Evolutionary conservation across 2,329 filamentous ascomycete species (phyloP).

Genomic region (Fusarium citri): DNA sequence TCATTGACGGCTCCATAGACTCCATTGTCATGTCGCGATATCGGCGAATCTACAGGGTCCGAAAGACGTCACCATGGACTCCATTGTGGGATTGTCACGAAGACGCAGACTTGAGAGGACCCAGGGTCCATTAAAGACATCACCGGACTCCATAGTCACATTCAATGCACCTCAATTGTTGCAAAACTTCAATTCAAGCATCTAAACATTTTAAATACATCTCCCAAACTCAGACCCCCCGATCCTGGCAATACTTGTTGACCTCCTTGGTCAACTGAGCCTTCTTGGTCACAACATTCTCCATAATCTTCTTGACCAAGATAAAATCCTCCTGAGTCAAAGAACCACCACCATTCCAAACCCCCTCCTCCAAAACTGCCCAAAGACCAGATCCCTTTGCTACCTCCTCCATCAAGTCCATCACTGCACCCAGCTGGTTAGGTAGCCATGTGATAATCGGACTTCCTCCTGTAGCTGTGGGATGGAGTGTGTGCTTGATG

Average conservation of each 20-base stretch:
- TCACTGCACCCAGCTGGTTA: conserved; percentile 81
- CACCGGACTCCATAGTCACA: background rate
- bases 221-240: conserved; percentile 53
- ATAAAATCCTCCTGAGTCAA: conserved; percentile 30
- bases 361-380: conserved; percentile 34
- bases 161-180: background rate
- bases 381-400: conserved; percentile 53
- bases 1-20: background rate
- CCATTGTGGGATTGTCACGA: too few species aligned
- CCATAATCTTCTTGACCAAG: conserved; percentile 67
- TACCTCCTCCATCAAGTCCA: conserved; percentile 75
- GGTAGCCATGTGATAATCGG: conserved; percentile 88
- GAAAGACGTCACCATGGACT: too few species aligned
- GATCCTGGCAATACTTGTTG: conserved; percentile 76
- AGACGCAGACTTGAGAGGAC: background rate
- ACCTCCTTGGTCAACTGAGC: conserved; percentile 79
- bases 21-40: background rate
- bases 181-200: background rate
- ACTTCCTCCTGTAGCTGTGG: conserved; percentile 82
- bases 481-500: conserved; percentile 79
- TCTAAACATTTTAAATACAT: background rate
- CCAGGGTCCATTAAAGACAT: background rate
- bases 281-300: conserved; percentile 70
- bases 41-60: too few species aligned
- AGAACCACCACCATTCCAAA: conserved; percentile 35